Evolutionary conservation across 352 stramenopile genomes (phyloP).

Genomic region (Phytophthora colocasiae): DNA sequence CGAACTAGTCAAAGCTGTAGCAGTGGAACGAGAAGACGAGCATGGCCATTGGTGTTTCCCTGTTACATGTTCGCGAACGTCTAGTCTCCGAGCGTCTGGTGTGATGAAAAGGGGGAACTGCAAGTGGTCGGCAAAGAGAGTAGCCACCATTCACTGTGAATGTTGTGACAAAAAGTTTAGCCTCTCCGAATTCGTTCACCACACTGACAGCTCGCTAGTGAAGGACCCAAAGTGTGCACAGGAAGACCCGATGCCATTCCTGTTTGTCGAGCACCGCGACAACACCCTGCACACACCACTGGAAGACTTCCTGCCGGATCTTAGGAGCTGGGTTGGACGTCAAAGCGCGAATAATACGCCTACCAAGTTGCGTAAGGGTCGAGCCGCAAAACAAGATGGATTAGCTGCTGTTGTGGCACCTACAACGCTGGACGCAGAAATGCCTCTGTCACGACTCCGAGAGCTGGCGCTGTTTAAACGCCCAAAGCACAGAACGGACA

Average conservation of each 20-base stretch:
- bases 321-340: constrained; percentile 15
- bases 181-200: constrained; percentile 26
- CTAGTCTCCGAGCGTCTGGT: constrained; percentile 22
- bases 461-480: constrained; percentile 37
- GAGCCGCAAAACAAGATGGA: constrained; percentile 5
- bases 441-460: constrained; percentile 10
- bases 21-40: constrained; percentile 16
- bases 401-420: not conserved
- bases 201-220: constrained; percentile 33
- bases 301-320: constrained; percentile 14
- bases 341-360: constrained; percentile 21
- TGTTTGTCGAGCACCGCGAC: constrained; percentile 39
- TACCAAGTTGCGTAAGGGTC: constrained; percentile 12
- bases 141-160: constrained; percentile 18
- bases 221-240: constrained; percentile 19
- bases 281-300: constrained; percentile 20
- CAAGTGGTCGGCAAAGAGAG: constrained; percentile 27
- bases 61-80: constrained; percentile 32
- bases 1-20: constrained; percentile 30
- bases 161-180: constrained; percentile 26
- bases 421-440: not conserved
- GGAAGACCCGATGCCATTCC: constrained; percentile 30
- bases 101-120: constrained; percentile 32
- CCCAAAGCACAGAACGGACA: constrained; percentile 19
- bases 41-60: constrained; percentile 26